Evolutionary conservation across 2,329 filamentous ascomycete genomes (phyloP), one percentile per base, ranked within the genome.

Genomic region (Mariannaea sp.): DNA sequence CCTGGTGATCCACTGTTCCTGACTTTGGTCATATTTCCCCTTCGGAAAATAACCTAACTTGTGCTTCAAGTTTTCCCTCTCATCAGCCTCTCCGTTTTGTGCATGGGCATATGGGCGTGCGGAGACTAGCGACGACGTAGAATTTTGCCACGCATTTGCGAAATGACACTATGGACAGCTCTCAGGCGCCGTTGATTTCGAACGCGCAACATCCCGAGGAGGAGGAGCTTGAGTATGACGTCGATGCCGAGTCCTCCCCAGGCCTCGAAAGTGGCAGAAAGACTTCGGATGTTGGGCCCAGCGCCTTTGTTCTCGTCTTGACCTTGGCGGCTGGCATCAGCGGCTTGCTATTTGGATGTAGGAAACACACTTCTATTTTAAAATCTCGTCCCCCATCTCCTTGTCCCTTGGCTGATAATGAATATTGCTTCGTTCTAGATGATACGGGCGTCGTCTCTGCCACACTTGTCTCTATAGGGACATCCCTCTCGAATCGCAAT

Each of bases 391-490:
- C 24, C 1, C 24, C 27, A 13, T 22, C 4, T 26, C 22, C 10
- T 9, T 13, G 17, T n/a, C 3, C 20, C 12, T 12, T 29, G 39
- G 52, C 47, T 57, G 33, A 59, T 48, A 22, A 54, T 35, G 52
- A 29, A 47, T 39, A 49, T 40, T 39, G 8, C 26, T n/a, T 43
- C 9, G 29, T 14, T 36, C 41, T 53, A 86, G 83, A 86, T 65
- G 84, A 87, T 65, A 87, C 84, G 0, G 84, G 86, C 41, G 86
- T 88, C 13, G 87, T 89, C 50, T 88, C 85, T 26, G 83, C 85
- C 2, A 87, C 84, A 1, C 76, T 89, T 29, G 82, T 89, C 39
- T 86, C 84, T 2, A 80, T 88, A 58, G 80, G 80, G 44, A 76
- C 73, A 2, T 82, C 83, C 7, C 80, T 88, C 26, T 84, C 81